These are phyloP conservation scores for Podospora tetraspora DNA, from an alignment of 495 filamentous ascomycete genomes.

Conservation along the genomic window DNA sequence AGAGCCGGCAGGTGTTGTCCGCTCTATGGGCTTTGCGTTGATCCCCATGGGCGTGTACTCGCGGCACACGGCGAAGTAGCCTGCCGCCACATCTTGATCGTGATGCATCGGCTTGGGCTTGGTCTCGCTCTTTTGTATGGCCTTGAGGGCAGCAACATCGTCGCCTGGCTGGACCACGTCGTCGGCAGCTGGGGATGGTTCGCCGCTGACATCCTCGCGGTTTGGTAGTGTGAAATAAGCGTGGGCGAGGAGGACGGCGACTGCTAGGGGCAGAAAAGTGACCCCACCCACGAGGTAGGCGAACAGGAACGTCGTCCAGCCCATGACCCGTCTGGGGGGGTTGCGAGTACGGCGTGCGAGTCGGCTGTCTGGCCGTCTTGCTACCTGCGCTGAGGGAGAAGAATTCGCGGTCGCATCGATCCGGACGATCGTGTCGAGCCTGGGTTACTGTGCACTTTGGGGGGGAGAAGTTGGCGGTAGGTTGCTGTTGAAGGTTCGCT, in stretches of 20 bases:
- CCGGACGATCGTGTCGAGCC: background rate
- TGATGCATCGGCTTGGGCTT: conserved; percentile 44
- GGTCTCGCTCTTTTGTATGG: conserved; percentile 39
- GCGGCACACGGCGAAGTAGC: conserved; percentile 91
- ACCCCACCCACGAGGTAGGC: conserved; percentile 85
- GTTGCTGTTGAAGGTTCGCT: background rate
- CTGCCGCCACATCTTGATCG: conserved; percentile 80
- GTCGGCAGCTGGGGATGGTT: conserved; percentile 25
- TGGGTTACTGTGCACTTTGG: background rate
- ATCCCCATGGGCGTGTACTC: conserved; percentile 87
- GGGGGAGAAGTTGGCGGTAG: background rate
- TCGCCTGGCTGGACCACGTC: conserved; percentile 46
- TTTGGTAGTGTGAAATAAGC: conserved; percentile 64
- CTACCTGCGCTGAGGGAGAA: conserved; percentile 27
- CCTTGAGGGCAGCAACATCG: conserved; percentile 42
- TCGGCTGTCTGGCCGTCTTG: conserved; percentile 10
- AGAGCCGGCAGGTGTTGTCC: conserved; percentile 73
- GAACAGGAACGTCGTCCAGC: conserved; percentile 61
- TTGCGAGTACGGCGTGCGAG: conserved; percentile 3
- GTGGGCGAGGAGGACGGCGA: conserved; percentile 59
- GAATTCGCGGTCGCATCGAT: conserved; percentile 25
- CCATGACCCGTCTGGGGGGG: conserved; percentile 50
- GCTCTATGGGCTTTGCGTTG: conserved; percentile 87
- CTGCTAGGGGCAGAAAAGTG: conserved; percentile 76
- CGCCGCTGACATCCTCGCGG: conserved; percentile 32